Evolutionary conservation across 495 filamentous ascomycete genomes (phyloP), one percentile per base, ranked within the genome.

Genomic region (Rhizodiscina lignyota): DNA sequence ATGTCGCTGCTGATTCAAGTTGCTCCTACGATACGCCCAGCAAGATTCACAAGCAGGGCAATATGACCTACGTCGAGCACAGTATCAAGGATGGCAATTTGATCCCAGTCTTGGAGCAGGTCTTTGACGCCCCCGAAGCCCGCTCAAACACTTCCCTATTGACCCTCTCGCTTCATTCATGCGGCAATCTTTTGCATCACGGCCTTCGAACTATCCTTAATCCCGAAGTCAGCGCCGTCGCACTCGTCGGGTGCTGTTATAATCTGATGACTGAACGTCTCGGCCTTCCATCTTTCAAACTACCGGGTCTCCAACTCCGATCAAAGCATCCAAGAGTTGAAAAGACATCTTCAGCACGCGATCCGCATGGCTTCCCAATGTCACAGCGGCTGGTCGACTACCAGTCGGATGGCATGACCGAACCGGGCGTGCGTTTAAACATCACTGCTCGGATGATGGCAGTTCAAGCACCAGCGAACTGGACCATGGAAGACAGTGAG

Each of bases 391-490:
- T 92, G n/a, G 73, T 68, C 35, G 61, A 56, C 0, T 83, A 66
- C 48, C 43, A 58, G 21, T 56, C 34, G 4, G 11, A 2, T 10
- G 20, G 17, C 17, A 20, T 8, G 5, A 20, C 11, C 5, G 33
- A 35, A 20, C 8, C 20, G 21, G 85, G 84, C 13, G 60, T 93
- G 31, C 67, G 80, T 18, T 64, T 96, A 38, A 96, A 97, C 51
- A 93, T 97, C 48, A 97, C 89, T 0, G 84, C 89, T 0, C 68
- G 91, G 18, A 89, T 91, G 70, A 92, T 94, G 89, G 86, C 84
- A 21, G 79, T 87, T 11, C 89, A 97, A 59, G 89, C 89, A 1
- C 85, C 87, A 0, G 66, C 77, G 19, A 96, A 96, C 52, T 97
- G 89, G 89, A 81, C 77, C 5, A 54, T 59, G 11, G 62, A 64